Conservation (phyloP, 495 filamentous ascomycete genomes). For the Diplogelasinospora grovesii region DNA sequence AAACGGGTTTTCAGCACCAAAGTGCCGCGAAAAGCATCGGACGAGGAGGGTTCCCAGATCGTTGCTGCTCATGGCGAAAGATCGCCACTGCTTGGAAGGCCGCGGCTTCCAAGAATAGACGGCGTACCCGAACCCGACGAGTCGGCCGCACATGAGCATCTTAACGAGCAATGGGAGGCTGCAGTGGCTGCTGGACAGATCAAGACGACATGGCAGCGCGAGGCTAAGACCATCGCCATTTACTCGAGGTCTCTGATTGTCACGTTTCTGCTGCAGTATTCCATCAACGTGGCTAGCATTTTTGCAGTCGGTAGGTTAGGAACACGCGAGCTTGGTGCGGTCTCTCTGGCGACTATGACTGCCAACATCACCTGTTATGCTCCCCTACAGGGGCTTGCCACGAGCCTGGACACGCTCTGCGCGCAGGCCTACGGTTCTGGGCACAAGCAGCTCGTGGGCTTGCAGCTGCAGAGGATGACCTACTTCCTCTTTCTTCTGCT, state of each 20-base stretch:
- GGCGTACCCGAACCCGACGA: slow-evolving; percentile 10
- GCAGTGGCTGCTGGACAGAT: slow-evolving; percentile 70
- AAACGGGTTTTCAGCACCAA: slow-evolving; percentile 43
- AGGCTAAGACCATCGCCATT: slow-evolving; percentile 57
- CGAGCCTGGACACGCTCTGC: slow-evolving; percentile 67
- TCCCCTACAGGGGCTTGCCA: slow-evolving; percentile 63
- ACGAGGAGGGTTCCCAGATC: slow-evolving; percentile 30
- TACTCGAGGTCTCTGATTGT: slow-evolving; percentile 57
- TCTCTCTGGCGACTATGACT: slow-evolving; percentile 62
- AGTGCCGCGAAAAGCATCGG: slow-evolving; percentile 18
- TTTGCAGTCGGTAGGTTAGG: slow-evolving; percentile 62
- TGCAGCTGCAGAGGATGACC: slow-evolving; percentile 66
- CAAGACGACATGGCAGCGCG: slow-evolving; percentile 79
- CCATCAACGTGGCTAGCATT: slow-evolving; percentile 62
- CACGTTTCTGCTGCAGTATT: slow-evolving; percentile 69
- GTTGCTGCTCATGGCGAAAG: slow-evolving; percentile 29
- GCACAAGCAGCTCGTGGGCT: slow-evolving; percentile 59
- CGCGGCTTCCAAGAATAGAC: too few species aligned
- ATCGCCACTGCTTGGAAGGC: slow-evolving; percentile 28
- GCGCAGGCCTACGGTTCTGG: slow-evolving; percentile 71
- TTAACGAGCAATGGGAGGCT: slow-evolving; percentile 68
- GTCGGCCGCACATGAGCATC: slow-evolving; percentile 30
- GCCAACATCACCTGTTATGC: slow-evolving; percentile 70
- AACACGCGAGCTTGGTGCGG: slow-evolving; percentile 57
- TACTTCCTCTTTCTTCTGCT: slow-evolving; percentile 57